phyloP scores from a whole-genome alignment of 495 filamentous ascomycete species.

The Pseudotulostoma volvatum region DNA sequence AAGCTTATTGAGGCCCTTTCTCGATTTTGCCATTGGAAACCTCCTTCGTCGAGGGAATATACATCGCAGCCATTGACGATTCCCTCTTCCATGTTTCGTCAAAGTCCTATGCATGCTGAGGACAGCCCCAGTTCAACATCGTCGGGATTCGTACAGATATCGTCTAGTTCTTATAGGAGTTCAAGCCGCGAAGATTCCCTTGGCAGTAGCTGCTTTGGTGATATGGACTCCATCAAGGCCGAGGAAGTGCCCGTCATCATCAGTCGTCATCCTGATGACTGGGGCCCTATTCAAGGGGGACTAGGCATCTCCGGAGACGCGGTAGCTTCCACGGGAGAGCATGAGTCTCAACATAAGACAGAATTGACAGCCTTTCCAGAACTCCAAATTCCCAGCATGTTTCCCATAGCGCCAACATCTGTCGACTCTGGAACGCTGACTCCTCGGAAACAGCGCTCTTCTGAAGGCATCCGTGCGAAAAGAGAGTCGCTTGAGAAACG shows the following conservation, averaged over 20 bases:
- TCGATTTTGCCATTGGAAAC: constrained; percentile 84
- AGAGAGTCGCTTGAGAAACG: constrained; percentile 60
- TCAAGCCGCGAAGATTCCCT: constrained; percentile 76
- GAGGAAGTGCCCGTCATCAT: constrained; percentile 67
- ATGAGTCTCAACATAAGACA: constrained; percentile 15
- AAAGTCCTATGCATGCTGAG: constrained; percentile 43
- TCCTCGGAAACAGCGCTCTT: constrained; percentile 52
- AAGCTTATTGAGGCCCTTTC: constrained; percentile 77
- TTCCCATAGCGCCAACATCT: constrained; percentile 31
- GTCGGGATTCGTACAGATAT: constrained; percentile 52
- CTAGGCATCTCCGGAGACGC: constrained; percentile 51
- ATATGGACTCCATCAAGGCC: constrained; percentile 61
- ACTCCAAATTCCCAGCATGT: not conserved
- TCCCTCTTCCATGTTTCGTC: constrained; percentile 42
- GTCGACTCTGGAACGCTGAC: constrained; percentile 29
- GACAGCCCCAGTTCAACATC: constrained; percentile 76
- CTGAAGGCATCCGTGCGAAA: constrained; percentile 61
- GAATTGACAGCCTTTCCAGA: constrained; percentile 16
- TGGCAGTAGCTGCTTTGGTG: constrained; percentile 70
- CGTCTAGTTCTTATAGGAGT: constrained; percentile 56
- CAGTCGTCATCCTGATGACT: constrained; percentile 55
- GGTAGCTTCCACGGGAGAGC: constrained; percentile 8
- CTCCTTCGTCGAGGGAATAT: constrained; percentile 39
- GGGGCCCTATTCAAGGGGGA: constrained; percentile 45
- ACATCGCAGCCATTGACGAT: constrained; percentile 36